Evolutionary conservation across 73 alveolate species (phyloP).

Genomic region (Durusdinium trenchii): DNA sequence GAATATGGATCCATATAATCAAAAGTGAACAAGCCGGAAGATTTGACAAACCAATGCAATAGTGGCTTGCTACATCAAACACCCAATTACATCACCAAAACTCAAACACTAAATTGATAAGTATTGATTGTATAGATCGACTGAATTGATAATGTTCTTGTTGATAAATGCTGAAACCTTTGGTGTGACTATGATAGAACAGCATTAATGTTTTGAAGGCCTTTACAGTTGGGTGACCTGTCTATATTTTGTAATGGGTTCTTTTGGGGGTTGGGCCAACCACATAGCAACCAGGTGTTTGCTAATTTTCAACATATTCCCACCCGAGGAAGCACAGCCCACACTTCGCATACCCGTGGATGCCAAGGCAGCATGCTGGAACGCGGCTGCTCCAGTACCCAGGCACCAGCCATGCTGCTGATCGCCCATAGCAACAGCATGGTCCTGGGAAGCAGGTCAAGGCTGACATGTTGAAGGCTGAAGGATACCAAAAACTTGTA

Average conservation of each 20-base stretch:
- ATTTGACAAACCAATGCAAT: neutral
- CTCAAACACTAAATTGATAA: neutral
- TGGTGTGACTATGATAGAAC: neutral
- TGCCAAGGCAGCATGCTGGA: constrained; percentile 4
- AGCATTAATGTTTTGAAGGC: neutral
- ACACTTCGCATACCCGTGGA: neutral
- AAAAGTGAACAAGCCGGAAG: neutral
- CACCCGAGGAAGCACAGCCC: neutral
- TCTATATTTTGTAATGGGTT: neutral
- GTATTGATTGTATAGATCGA: neutral
- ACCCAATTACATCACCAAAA: neutral
- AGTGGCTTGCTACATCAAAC: neutral
- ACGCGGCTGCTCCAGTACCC: constrained; percentile 17
- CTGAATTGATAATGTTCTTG: neutral
- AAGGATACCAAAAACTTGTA: neutral
- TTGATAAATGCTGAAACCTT: neutral
- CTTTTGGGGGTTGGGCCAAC: too few species aligned
- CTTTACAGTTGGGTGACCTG: too few species aligned
- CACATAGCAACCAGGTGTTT: too few species aligned
- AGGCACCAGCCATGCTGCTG: neutral
- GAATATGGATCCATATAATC: neutral
- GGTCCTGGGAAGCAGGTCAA: neutral
- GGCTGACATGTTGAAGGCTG: neutral
- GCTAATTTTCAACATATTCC: neutral
- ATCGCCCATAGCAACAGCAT: neutral